A percentile compares a stretch with the other conserved stretches of the same genome.
These are phyloP conservation scores for Colletotrichum incanum DNA, from an alignment of 2,329 filamentous ascomycete genomes.

Conservation along the genomic window DNA sequence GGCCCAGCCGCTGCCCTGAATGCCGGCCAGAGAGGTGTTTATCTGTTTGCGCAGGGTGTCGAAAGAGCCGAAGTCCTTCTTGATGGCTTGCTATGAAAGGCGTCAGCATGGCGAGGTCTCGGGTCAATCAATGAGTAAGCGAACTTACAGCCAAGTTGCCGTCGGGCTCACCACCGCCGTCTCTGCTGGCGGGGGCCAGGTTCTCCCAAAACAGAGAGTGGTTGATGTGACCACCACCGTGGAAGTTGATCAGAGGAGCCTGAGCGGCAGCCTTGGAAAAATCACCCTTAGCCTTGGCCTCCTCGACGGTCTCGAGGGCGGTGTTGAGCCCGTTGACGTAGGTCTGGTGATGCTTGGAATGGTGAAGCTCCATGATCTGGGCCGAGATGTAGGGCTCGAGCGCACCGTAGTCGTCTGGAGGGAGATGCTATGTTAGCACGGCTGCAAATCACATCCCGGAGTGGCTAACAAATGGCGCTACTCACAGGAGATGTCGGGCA, in stretches of 20 bases:
- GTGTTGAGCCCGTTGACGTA: constrained; percentile 93
- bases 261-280: constrained; percentile 64
- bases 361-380: constrained; percentile 97
- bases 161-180: constrained; percentile 73
- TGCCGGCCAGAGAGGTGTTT: constrained; percentile 77
- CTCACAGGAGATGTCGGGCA: constrained; percentile 85
- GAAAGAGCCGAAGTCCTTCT: constrained; percentile 77
- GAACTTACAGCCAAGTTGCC: constrained; percentile 71
- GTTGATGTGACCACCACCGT: constrained; percentile 89
- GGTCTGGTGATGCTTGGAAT: constrained; percentile 94
- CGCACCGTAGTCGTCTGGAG: constrained; percentile 91
- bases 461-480: constrained; percentile 8
- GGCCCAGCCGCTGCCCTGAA: constrained; percentile 92
- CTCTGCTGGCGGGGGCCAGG: constrained; percentile 77
- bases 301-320: constrained; percentile 79
- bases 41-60: constrained; percentile 77
- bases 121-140: not conserved
- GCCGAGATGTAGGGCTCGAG: constrained; percentile 89
- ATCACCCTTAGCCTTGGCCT: constrained; percentile 76
- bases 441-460: not conserved
- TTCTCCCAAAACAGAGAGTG: constrained; percentile 91
- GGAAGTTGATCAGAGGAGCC: constrained; percentile 79
- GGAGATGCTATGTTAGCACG: not conserved
- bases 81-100: constrained; percentile 67
- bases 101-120: constrained; percentile 38